Percentiles rank a stretch among this genome's conserved stretches.
Evolutionary conservation across 2,329 filamentous ascomycete species (phyloP).

Genomic region (Colletotrichum lini): DNA sequence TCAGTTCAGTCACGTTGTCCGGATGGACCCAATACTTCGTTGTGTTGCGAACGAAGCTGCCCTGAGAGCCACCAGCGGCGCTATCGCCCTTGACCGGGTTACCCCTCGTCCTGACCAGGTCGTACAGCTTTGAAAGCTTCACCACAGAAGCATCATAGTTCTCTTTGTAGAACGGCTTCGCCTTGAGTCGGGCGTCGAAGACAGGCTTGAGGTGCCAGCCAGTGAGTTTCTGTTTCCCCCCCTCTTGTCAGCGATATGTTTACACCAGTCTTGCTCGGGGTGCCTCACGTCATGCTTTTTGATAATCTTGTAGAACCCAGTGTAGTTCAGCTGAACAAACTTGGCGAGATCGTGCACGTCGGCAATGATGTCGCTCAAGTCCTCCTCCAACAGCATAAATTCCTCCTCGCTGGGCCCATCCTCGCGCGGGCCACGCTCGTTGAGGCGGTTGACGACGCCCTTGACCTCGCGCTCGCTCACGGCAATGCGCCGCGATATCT

Average conservation of each 20-base stretch:
- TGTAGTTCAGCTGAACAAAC: conserved; percentile 98
- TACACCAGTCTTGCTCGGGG: conserved; percentile 41
- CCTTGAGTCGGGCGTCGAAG: conserved; percentile 94
- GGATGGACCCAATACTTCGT: conserved; percentile 99
- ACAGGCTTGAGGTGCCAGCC: conserved; percentile 93
- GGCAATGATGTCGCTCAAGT: conserved; percentile 97
- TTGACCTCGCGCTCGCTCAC: conserved; percentile 90
- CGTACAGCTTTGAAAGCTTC: conserved; percentile 94
- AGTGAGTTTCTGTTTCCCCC: conserved; percentile 82
- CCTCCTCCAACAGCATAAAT: conserved; percentile 93
- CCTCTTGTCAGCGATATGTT: conserved; percentile 5
- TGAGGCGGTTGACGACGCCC: conserved; percentile 84
- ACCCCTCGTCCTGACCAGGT: conserved; percentile 92
- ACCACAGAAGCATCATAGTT: conserved; percentile 98
- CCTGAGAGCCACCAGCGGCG: conserved; percentile 90
- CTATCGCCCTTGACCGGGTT: conserved; percentile 95
- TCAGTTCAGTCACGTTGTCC: conserved; percentile 97
- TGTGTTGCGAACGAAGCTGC: conserved; percentile 96
- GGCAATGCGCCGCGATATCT: conserved; percentile 92
- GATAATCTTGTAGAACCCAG: conserved; percentile 99
- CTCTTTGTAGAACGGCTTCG: conserved; percentile 98
- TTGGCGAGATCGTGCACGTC: conserved; percentile 98
- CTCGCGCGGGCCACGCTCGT: conserved; percentile 70
- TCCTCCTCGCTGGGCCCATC: conserved; percentile 86
- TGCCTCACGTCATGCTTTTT: conserved; percentile 94